Percentiles rank a stretch among this genome's conserved stretches.
Evolutionary conservation across 1,284 basidiomycete genomes (phyloP).

Genomic region (Flammula alnicola): DNA sequence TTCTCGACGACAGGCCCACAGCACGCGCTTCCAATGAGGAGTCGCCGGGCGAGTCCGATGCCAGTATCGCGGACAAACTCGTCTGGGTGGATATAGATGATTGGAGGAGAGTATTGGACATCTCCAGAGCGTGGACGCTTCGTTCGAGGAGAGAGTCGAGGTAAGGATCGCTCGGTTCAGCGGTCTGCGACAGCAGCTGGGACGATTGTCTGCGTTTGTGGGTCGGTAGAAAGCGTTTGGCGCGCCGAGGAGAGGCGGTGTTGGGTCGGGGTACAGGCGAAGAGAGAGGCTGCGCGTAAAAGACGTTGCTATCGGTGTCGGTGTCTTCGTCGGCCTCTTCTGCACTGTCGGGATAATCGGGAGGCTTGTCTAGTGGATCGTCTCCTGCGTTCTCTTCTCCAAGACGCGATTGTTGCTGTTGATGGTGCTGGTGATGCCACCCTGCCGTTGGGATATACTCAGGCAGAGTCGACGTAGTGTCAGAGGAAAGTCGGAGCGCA

Average conservation of each 20-base stretch:
- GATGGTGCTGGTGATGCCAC: slow-evolving; percentile 23
- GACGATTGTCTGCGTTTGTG: slow-evolving; percentile 33
- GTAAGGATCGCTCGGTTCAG: slow-evolving; percentile 40
- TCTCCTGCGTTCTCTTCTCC: slow-evolving; percentile 13
- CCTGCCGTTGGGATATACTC: slow-evolving; percentile 54
- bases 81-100: slow-evolving; percentile 73
- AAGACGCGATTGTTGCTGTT: no score
- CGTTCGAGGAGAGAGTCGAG: slow-evolving; percentile 78
- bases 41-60: slow-evolving; percentile 38
- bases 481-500: slow-evolving; percentile 63
- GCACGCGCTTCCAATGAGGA: slow-evolving; percentile 36
- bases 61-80: slow-evolving; percentile 52
- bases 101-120: slow-evolving; percentile 78
- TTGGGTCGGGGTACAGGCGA: slow-evolving; percentile 21
- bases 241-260: slow-evolving; percentile 27
- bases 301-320: slow-evolving; percentile 42
- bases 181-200: slow-evolving; percentile 12
- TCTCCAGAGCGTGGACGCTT: slow-evolving; percentile 81
- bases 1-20: slow-evolving; percentile 54
- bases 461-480: slow-evolving; percentile 69
- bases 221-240: slow-evolving; percentile 30
- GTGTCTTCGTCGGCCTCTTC: slow-evolving; percentile 78
- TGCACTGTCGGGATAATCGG: slow-evolving; percentile 75
- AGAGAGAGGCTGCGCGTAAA: slow-evolving; percentile 34
- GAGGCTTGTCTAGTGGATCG: slow-evolving; percentile 42